A percentile compares a stretch with the other conserved stretches of the same genome.
These are phyloP conservation scores for Zygnema circumcarinatum DNA, from an alignment of 139 green algal genomes.

Conservation along the genomic window DNA sequence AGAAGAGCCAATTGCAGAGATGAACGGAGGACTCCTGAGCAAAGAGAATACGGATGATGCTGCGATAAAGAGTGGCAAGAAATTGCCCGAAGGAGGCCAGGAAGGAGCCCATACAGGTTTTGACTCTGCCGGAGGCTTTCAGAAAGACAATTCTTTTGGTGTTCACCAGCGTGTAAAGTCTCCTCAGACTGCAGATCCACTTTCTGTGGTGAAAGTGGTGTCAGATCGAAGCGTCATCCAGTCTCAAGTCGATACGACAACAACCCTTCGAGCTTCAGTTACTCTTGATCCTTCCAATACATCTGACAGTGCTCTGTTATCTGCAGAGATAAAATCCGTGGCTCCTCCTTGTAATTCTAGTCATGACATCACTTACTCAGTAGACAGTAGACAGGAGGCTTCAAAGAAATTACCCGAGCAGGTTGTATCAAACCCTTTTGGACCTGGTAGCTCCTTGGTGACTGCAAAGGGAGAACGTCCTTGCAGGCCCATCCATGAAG, in stretches of 20 bases:
- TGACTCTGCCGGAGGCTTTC: too few relatives aligned
- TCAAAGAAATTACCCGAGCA: background rate
- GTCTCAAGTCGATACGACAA: background rate
- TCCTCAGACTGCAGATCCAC: background rate
- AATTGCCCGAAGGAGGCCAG: background rate
- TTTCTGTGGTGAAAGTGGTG: background rate
- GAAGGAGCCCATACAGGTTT: too few relatives aligned
- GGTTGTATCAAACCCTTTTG: background rate
- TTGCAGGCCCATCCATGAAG: constrained; percentile 1
- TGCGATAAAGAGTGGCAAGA: too few relatives aligned
- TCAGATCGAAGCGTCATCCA: background rate
- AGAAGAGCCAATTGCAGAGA: background rate
- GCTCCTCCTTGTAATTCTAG: too few relatives aligned
- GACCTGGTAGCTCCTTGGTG: background rate
- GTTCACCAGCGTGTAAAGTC: background rate
- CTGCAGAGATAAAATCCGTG: too few relatives aligned
- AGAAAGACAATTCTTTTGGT: too few relatives aligned
- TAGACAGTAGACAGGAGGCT: background rate
- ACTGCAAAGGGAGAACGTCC: background rate
- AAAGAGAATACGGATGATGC: background rate
- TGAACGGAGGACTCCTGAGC: background rate
- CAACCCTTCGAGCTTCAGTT: too few relatives aligned
- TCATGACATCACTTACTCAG: background rate
- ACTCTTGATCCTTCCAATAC: background rate
- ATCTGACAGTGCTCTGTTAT: background rate